Percentiles rank a stretch among this genome's conserved stretches.
phyloP scores from a whole-genome alignment of 768 basidiomycete species.

The Filobasidium floriforme region DNA sequence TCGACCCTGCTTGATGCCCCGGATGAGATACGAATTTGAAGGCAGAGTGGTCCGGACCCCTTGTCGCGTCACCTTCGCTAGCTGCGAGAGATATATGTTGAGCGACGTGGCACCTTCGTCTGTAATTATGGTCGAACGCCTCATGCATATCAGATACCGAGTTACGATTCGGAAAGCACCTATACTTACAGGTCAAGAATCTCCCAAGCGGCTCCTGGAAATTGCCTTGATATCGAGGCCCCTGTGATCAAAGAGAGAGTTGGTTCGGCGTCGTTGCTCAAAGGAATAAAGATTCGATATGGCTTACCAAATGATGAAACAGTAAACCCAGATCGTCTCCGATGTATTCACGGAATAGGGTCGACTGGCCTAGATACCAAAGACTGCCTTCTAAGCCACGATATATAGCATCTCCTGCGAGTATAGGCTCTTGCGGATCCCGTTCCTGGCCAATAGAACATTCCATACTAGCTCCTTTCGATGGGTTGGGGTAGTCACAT shows the following conservation, averaged over 20 bases:
- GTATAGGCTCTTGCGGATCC: conserved; percentile 4
- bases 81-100: conserved; percentile 39
- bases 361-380: conserved; percentile 37
- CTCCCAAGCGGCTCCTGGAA: conserved; percentile 39
- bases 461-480: conserved; percentile 4
- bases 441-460: conserved; percentile 7
- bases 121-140: conserved; percentile 8
- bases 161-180: too few species aligned
- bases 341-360: conserved; percentile 37
- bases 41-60: conserved; percentile 31
- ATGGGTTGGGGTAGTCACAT: conserved; percentile 18
- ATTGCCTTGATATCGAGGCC: conserved; percentile 42
- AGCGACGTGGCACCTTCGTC: conserved; percentile 42
- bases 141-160: not conserved
- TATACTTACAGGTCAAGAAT: conserved; percentile 41
- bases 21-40: conserved; percentile 36
- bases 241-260: conserved; percentile 22
- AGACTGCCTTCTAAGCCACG: conserved; percentile 34
- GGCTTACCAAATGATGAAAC: conserved; percentile 40
- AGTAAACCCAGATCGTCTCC: conserved; percentile 41
- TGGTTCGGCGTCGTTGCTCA: not conserved
- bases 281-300: not conserved
- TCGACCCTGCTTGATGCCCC: conserved; percentile 36
- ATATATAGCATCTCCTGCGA: conserved; percentile 4
- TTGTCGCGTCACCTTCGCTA: conserved; percentile 37